phyloP scores from a whole-genome alignment of 2,329 filamentous ascomycete genomes.

The Stachybotrys chlorohalonatus region DNA sequence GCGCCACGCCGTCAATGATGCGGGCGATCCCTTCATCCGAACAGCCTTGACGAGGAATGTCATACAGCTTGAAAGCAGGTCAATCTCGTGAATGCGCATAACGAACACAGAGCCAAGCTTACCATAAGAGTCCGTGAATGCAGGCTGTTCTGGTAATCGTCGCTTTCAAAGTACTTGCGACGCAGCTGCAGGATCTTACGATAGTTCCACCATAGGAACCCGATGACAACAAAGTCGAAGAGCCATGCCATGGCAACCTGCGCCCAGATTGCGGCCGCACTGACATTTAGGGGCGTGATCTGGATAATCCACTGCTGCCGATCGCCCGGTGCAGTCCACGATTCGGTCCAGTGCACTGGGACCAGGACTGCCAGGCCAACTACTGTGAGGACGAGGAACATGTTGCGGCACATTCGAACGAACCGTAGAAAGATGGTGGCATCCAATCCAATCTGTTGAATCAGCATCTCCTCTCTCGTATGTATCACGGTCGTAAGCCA shows the following conservation, averaged over 20 bases:
- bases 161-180: slow-evolving; percentile 71
- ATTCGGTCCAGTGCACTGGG: slow-evolving; percentile 54
- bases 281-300: slow-evolving; percentile 51
- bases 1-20: slow-evolving; percentile 72
- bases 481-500: slow-evolving; percentile 75
- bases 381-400: slow-evolving; percentile 66
- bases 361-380: slow-evolving; percentile 71
- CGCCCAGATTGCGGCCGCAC: slow-evolving; percentile 45
- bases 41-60: slow-evolving; percentile 68
- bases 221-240: slow-evolving; percentile 67
- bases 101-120: slow-evolving; percentile 11
- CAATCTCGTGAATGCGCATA: neutral
- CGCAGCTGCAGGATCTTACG: slow-evolving; percentile 61
- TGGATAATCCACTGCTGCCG: slow-evolving; percentile 39
- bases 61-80: slow-evolving; percentile 54
- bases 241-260: slow-evolving; percentile 51
- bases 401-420: slow-evolving; percentile 82
- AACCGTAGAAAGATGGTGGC: slow-evolving; percentile 86
- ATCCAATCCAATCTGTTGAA: slow-evolving; percentile 83
- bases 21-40: slow-evolving; percentile 82
- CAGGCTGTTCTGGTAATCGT: slow-evolving; percentile 81
- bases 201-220: slow-evolving; percentile 89
- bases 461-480: slow-evolving; percentile 67
- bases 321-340: slow-evolving; percentile 10
- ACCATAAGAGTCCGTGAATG: slow-evolving; percentile 66